Evolutionary conservation across 495 filamentous ascomycete genomes (phyloP).

Genomic region (Penicillium desertorum): DNA sequence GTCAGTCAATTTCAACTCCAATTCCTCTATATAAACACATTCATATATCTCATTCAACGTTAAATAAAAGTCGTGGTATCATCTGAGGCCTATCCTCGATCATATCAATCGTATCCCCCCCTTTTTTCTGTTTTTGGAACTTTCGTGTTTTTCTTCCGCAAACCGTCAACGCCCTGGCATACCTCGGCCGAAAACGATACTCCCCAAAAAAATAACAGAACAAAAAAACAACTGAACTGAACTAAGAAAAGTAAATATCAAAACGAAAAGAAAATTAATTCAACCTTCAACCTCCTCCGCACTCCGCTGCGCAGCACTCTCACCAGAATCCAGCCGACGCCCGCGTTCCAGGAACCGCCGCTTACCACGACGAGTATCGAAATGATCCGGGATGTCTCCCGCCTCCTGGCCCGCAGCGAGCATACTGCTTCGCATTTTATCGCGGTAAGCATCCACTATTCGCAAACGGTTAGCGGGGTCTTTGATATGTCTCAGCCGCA

Average conservation of each 20-base stretch:
- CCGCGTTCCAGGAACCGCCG: conserved; percentile 73
- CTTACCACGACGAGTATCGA: conserved; percentile 88
- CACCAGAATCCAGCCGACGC: conserved; percentile 19
- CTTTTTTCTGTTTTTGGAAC: conserved; percentile 1
- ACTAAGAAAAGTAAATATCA: conserved; percentile 2
- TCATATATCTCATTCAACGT: conserved; percentile 1
- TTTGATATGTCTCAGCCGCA: conserved; percentile 4
- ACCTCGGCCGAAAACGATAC: neutral
- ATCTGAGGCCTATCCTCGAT: neutral
- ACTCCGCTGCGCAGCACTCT: conserved; percentile 35
- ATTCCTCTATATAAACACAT: neutral
- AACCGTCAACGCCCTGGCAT: conserved; percentile 12
- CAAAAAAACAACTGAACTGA: neutral
- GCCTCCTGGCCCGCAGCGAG: conserved; percentile 71
- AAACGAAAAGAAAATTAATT: conserved; percentile 9
- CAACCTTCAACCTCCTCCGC: conserved; percentile 47
- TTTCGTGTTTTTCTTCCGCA: neutral
- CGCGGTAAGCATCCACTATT: conserved; percentile 89
- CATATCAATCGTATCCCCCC: conserved; percentile 1
- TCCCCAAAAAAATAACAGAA: neutral
- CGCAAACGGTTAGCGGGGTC: conserved; percentile 1
- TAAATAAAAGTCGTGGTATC: conserved; percentile 7
- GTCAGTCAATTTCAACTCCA: neutral
- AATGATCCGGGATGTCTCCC: conserved; percentile 70
- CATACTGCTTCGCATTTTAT: conserved; percentile 84